Base-by-base conservation (phyloP, 2,329 filamentous ascomycete genomes). In the Pyrenophora teres region DNA sequence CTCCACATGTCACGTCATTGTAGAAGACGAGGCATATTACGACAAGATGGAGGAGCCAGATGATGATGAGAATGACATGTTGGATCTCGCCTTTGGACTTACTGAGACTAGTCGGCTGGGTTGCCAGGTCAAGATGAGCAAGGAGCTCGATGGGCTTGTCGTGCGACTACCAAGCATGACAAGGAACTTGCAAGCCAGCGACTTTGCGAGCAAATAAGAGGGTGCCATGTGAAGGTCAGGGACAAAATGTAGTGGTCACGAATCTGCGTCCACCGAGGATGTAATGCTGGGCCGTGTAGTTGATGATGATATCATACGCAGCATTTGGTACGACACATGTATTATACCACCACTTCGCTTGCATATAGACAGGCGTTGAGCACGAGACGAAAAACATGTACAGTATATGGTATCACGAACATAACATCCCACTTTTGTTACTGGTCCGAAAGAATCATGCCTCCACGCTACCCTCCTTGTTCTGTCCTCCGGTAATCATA, bases 141-240 rank as follows among this genome's bases (percentile, higher is more conserved):
- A 91, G 75, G 91, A 95, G 62, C 76, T 97, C 59, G 89, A 97
- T 71, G 94, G 94, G 0, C 59, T 99, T 66, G 84, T 86, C 39
- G 91, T 99, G 27, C 89, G 85, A 74, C 77, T 99, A 68, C 94
- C 94, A 10, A 86, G 86, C 32, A 97, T 97, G 92, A 97, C 94
- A 60, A 83, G 94, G 73, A 99, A 99, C 71, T 69, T 99, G 76
- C 94, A 99, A 77, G 90, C 91, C 12, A 96, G 90, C 74, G 94
- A 99, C 76, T 99, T 99, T 60, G 53, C 56, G 33, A 51, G 27
- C 32, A 48, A 19, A 35, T 41, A 25, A 52, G 16, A 9, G 2
- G 15, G 15, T 15, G 16, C 5, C 32, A 19, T 30, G 9, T 37
- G 2, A 12, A 36, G 21, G 27, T 19, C 6, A 13, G 36, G 8